Evolutionary conservation across 2,329 filamentous ascomycete genomes (phyloP), one percentile per base, ranked within the genome.

Genomic region (Trematosphaeria pertusa): DNA sequence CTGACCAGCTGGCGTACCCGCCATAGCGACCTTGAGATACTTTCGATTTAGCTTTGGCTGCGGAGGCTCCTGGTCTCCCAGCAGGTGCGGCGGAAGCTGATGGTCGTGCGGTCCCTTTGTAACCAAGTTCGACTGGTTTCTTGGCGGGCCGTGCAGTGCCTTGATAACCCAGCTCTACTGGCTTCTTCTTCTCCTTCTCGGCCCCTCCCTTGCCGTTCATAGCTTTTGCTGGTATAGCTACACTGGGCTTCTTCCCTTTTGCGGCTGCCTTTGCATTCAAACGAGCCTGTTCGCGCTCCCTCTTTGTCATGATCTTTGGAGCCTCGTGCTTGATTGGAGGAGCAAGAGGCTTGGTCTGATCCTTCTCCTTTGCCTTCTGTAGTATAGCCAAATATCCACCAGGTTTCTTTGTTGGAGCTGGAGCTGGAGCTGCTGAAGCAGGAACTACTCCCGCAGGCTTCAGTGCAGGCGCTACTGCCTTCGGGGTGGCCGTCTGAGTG

Each of bases 281-380:
- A 14, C 44, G 43, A 12, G 34, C 34, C 20, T 30, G 17, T 77
- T 73, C 34, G 20, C 81, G 78, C 50, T 85, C 80, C 50, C 85
- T 87, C 50, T 73, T 77, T 5, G 80, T 73, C n/a, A 80, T 71
- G 61, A 85, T 87, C 58, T 88, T 87, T 1, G 85, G 81, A 15
- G 86, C 79, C 66, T 90, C 90, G 70, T 91, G 87, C 65, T 89
- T 87, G 56, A 91, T 89, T 58, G 84, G 85, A 44, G 87, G 87
- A 18, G 87, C 78, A 43, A 83, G 47, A 30, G 65, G 61, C 45
- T 71, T 71, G 4, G 63, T 61, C 12, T 71, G 59, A 74, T 75
- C 77, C 45, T 76, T 86, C 50, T 83, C 83, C 62, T 88, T 85
- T 22, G 84, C 89, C 56, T 87, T 81, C 44, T 86, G 86, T 73